Base-by-base conservation (phyloP, 2,329 filamentous ascomycete species). In the Exophiala aquamarina region DNA sequence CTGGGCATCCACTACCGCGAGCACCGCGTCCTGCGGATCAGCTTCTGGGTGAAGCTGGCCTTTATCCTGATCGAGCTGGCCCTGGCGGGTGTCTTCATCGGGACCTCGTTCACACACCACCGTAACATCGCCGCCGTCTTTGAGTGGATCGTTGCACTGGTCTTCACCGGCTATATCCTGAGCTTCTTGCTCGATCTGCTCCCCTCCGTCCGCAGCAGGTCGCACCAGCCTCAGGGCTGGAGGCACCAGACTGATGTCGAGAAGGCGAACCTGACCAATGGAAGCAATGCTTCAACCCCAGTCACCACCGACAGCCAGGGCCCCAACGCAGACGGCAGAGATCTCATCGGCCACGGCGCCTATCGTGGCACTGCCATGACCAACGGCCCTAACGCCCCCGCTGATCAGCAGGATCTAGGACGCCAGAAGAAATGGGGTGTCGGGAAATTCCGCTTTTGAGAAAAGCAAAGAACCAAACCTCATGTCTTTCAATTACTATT, bases 181-280 rank as follows among this genome's bases (percentile, higher is more conserved):
- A 89, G 86, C 52, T 97, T 95, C 73, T 78, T 86, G 61, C 77
- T 96, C 64, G 92, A 98, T 70, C 81, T 98, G 40, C 77, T 87
- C 55, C 93, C 93, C 0, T 88, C 89, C 9, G 74, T 86, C 2
- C 74, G 78, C 52, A 86, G 82, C 9, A 81, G 77, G 55, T 64
- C 71, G 56, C 69, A 68, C 41, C 47, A 70, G 4, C 70, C 70
- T 0, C 70, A 73, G 42, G 70, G 69, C 15, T 54, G 49, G 47
- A 41, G 42, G 13, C 29, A 41, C 6, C 40, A 47, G 23, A 20
- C 28, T 11, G 43, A 53, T 21, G 21, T 47, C 7, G 54, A 57
- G 23, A 55, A 52, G 46, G 44, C 29, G 3, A 18, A 13, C 4
- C 15, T 11, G 11, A 42, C 26, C 47, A 37, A 38, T 37, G 29